Base-by-base conservation (phyloP, 306 rosid species). In the Datisca glomerata region DNA sequence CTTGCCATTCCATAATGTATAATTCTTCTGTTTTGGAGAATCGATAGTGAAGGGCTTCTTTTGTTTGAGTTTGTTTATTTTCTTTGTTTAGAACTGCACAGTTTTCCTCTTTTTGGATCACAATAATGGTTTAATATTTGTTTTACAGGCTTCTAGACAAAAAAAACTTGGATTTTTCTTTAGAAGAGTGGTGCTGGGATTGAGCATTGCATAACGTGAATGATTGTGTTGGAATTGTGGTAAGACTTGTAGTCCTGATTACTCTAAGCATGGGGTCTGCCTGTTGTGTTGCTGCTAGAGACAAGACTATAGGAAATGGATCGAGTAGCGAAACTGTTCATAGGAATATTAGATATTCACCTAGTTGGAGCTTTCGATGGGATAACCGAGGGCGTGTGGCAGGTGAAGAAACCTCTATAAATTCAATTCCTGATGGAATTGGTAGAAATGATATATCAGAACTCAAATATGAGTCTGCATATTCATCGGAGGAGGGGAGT, bases 341-440 rank as follows among this genome's bases (percentile, higher is more conserved):
- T 15, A 51, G 74, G 39, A 74, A 74, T 56, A 45, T 74, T 34
- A 56, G 71, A 34, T 24, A 63, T 43, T 74, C 82, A 2, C 82
- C 82, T 4, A 57, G 66, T 8, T 74, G 82, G 82, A 74, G 82
- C 63, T 74, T 74, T 43, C 71, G 82, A 10, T 74, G 81, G 77
- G 81, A 74, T 66, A 55, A 74, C 28, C 51, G 77, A 37, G 82
- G 69, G 20, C 69, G 82, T 24, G 82, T 70, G 11, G 74, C 76
- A 8, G 82, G 69, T 10, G 82, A 74, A 47, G 78, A 66, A 20
- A 64, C 70, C 36, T 53, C 82, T n/a, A 25, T 58, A 5, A 59
- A 71, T 48, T 66, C 68, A 63, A 39, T 58, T 34, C 66, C 82
- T 8, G 74, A 70, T 54, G 71, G 71, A 15, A 22, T 70, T 11